Evolutionary conservation across 352 stramenopile genomes (phyloP).

Genomic region (Phytophthora pinifolia): DNA sequence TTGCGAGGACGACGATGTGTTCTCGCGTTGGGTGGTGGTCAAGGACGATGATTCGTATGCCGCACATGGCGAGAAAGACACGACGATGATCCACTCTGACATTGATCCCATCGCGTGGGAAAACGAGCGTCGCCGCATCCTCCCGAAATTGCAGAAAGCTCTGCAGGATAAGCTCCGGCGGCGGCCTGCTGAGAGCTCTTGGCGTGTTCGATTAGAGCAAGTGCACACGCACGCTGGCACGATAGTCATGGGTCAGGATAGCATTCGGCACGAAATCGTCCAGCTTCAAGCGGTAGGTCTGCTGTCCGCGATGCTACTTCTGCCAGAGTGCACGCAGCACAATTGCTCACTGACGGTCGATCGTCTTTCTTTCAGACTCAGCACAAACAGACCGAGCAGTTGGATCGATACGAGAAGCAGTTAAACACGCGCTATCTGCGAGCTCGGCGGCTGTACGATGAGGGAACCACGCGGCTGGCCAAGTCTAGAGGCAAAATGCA

Average conservation of each 20-base stretch:
- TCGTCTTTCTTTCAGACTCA: slow-evolving; percentile 10
- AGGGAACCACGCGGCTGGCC: slow-evolving; percentile 19
- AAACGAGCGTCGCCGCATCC: slow-evolving; percentile 35
- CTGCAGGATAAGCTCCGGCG: slow-evolving; percentile 25
- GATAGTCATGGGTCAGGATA: slow-evolving; percentile 17
- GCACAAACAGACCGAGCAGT: slow-evolving; percentile 23
- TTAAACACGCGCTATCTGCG: slow-evolving; percentile 36
- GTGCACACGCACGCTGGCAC: slow-evolving; percentile 24
- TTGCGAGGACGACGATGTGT: slow-evolving; percentile 33
- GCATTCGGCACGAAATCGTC: slow-evolving; percentile 21
- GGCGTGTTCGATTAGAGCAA: slow-evolving; percentile 32
- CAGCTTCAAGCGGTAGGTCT: slow-evolving; percentile 30
- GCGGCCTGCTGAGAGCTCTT: slow-evolving; percentile 25
- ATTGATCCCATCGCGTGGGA: slow-evolving; percentile 46
- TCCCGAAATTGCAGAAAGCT: slow-evolving; percentile 35
- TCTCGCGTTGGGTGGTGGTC: slow-evolving; percentile 46
- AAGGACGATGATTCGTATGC: slow-evolving; percentile 29
- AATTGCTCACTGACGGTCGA: background rate
- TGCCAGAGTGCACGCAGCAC: background rate
- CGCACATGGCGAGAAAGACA: slow-evolving; percentile 6
- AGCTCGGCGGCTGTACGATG: slow-evolving; percentile 32
- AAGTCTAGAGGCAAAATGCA: slow-evolving; percentile 13
- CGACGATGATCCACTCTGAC: slow-evolving; percentile 41
- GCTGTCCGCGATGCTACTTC: too few species aligned
- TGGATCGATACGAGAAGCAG: slow-evolving; percentile 37